Percentiles rank a stretch among this genome's conserved stretches.
Conservation (phyloP, 1,284 basidiomycete genomes). For the Rhodotorula sp. region DNA sequence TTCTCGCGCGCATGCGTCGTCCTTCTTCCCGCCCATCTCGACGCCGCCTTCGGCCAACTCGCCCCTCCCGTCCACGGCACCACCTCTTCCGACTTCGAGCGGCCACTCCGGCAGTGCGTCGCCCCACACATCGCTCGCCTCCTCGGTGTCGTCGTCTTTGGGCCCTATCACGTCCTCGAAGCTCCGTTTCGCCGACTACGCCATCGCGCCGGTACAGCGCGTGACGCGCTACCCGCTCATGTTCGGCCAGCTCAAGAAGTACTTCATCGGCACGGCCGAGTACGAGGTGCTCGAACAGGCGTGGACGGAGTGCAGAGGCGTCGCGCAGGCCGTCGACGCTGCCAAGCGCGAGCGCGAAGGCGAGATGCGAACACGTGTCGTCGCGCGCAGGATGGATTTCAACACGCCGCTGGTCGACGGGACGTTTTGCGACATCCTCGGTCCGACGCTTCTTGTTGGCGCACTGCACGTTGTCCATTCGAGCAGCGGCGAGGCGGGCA, state of each 20-base stretch:
- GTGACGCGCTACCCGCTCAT: slow-evolving; percentile 48
- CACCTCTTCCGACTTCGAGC: slow-evolving; percentile 1
- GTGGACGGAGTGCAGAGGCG: slow-evolving; percentile 16
- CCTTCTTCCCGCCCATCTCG: slow-evolving; percentile 21
- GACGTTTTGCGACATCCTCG: slow-evolving; percentile 38
- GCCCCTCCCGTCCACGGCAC: slow-evolving; percentile 3
- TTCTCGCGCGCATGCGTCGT: slow-evolving; percentile 13
- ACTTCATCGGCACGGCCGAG: slow-evolving; percentile 19
- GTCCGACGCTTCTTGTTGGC: slow-evolving; percentile 43
- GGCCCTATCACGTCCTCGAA: slow-evolving; percentile 8
- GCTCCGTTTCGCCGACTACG: slow-evolving; percentile 46
- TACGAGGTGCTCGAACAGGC: neutral
- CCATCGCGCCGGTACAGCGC: slow-evolving; percentile 48
- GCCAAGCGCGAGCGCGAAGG: slow-evolving; percentile 41
- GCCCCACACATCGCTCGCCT: slow-evolving; percentile 10
- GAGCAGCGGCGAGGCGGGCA: neutral
- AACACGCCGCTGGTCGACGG: slow-evolving; percentile 25
- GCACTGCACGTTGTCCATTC: slow-evolving; percentile 39
- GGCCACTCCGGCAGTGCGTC: slow-evolving; percentile 12
- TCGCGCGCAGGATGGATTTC: slow-evolving; percentile 44
- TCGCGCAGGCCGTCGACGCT: slow-evolving; percentile 37
- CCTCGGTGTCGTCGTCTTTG: neutral
- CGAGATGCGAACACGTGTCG: slow-evolving; percentile 40
- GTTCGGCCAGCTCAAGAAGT: slow-evolving; percentile 43
- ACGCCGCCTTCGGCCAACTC: slow-evolving; percentile 4